Conservation (phyloP, 805 yeast species). For the Saturnispora kantuleensis region DNA sequence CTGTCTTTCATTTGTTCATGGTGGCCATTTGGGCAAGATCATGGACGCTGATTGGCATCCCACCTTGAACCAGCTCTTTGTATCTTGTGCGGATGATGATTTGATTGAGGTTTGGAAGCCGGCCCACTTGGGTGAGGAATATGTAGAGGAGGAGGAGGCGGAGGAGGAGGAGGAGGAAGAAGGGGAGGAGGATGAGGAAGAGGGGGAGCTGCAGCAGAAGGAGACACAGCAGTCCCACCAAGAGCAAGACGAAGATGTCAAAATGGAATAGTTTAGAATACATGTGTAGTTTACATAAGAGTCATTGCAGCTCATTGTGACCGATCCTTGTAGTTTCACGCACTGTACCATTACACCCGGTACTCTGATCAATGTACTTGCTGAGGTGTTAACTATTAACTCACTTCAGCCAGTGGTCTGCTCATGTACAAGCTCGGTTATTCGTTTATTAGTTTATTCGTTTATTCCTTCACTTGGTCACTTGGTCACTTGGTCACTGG, state of each 20-base stretch:
- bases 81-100: constrained; percentile 67
- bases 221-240: constrained; percentile 1
- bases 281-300: too few species aligned
- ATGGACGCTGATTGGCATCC: constrained; percentile 65
- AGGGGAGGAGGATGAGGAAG: constrained; percentile 14
- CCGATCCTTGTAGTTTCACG: constrained; percentile 1
- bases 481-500: too few species aligned
- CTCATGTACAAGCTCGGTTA: too few species aligned
- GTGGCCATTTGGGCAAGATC: constrained; percentile 71
- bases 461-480: too few species aligned
- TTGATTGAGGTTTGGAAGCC: constrained; percentile 72
- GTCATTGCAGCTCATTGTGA: neutral
- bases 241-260: constrained; percentile 1
- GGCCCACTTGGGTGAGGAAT: constrained; percentile 35
- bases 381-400: too few species aligned
- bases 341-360: too few species aligned
- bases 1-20: constrained; percentile 69
- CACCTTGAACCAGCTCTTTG: constrained; percentile 42
- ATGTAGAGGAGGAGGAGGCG: constrained; percentile 31
- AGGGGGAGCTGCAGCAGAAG: constrained; percentile 18
- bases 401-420: too few species aligned
- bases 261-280: neutral
- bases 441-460: too few species aligned
- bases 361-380: too few species aligned
- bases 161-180: constrained; percentile 27